Base-by-base conservation (phyloP, 1,284 basidiomycete genomes). In the Rhodotorula sp. region DNA sequence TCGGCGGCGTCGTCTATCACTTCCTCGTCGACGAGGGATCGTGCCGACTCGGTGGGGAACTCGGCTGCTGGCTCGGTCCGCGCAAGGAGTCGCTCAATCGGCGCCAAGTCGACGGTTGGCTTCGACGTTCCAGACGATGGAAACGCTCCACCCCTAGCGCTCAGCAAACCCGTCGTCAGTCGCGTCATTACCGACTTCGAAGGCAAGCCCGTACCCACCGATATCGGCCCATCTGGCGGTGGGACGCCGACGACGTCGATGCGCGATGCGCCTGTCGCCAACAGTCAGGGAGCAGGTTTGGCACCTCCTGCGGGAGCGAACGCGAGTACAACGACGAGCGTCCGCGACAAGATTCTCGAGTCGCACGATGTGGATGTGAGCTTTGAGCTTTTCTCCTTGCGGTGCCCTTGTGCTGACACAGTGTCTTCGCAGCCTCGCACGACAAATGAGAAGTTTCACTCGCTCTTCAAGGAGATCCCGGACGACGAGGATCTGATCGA, bases 401-500 rank as follows among this genome's bases (percentile, higher is more conserved):
- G 18, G 18, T 15, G 54, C 24, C 6, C 31, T 7, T 7, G 31
- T 6, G 28, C 11, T 40, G 26, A 31, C n/a, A n/a, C n/a, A n/a
- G n/a, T n/a, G n/a, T 24, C 46, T 11, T 26, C 4, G 31, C 46
- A 65, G 59, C 71, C 71, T 7, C 18, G n/a, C 7, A 70, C 64
- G 40, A 66, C 58, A 22, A 59, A 73, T 16, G 66, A 68, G n/a
- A 67, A 71, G 46, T 73, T 73, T 53, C 72, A 71, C 57, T 37
- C 46, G 22, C 46, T 73, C 51, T 73, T 73, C 57, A 59, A 46
- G 18, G 56, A 67, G 28, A 53, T 71, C 6, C 64, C 72, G 4
- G 57, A 59, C 15, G 69, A 70, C 30, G 72, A 73, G 44, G 72
- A 71, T 46, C 64, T 73, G 20, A 73, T 73, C 34, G 72, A 73